Conservation (phyloP, 345 rosid genomes). For the Citropsis articulata region DNA sequence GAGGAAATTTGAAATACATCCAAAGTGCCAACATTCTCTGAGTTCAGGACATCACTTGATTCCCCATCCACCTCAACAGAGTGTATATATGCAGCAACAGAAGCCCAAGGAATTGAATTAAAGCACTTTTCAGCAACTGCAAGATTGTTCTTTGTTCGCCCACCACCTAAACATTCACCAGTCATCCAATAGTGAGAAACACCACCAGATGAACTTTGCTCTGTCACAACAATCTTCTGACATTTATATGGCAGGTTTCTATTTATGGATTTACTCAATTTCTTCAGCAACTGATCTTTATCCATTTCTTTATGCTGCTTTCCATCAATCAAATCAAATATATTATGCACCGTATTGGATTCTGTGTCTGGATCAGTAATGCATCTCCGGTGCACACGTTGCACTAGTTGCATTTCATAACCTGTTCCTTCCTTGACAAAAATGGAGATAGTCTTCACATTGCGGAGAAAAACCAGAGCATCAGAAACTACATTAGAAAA, state of each 20-base stretch:
- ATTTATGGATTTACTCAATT: slow-evolving; percentile 56
- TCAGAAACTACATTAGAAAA: slow-evolving; percentile 78
- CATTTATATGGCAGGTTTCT: slow-evolving; percentile 60
- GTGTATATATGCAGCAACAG: slow-evolving; percentile 82
- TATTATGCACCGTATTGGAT: slow-evolving; percentile 41
- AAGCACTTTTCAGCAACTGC: slow-evolving; percentile 49
- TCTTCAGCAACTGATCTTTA: slow-evolving; percentile 68
- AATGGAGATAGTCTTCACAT: slow-evolving; percentile 70
- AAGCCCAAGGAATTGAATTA: slow-evolving; percentile 89
- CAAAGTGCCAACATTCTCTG: slow-evolving; percentile 25
- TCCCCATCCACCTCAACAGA: slow-evolving; percentile 48
- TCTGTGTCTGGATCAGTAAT: slow-evolving; percentile 49
- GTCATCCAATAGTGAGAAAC: slow-evolving; percentile 86
- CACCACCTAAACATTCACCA: slow-evolving; percentile 72
- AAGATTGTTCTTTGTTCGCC: slow-evolving; percentile 32
- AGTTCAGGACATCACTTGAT: slow-evolving; percentile 23
- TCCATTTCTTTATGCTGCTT: slow-evolving; percentile 62
- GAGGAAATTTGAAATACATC: slow-evolving; percentile 51
- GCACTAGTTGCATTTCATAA: slow-evolving; percentile 73
- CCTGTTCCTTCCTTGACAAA: slow-evolving; percentile 83
- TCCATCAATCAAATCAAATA: slow-evolving; percentile 59
- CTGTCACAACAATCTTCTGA: slow-evolving; percentile 78
- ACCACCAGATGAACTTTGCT: slow-evolving; percentile 54
- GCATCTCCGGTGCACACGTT: slow-evolving; percentile 61
- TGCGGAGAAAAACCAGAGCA: slow-evolving; percentile 74